These are phyloP conservation scores for Cercospora zeina DNA, from an alignment of 2,329 filamentous ascomycete genomes.

Conservation along the genomic window DNA sequence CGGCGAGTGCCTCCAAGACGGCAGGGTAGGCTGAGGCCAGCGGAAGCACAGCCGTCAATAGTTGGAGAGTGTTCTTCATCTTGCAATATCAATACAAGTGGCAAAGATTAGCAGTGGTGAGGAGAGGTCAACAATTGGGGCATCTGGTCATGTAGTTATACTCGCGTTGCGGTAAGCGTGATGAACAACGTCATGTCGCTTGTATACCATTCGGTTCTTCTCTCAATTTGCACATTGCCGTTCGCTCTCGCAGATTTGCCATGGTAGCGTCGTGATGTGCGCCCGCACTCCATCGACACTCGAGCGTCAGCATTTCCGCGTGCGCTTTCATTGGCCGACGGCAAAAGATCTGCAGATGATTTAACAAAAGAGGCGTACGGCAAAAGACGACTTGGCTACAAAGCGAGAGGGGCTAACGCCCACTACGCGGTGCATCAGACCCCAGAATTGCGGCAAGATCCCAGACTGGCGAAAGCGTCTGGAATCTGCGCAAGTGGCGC, in stretches of 20 bases:
- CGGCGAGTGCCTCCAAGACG: conserved; percentile 19
- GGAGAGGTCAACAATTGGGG: not conserved
- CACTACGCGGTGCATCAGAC: not conserved
- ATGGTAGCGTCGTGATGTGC: conserved; percentile 8
- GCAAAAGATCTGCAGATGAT: conserved; percentile 7
- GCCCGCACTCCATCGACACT: conserved; percentile 5
- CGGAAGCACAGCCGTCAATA: conserved; percentile 23
- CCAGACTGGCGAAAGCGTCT: not conserved
- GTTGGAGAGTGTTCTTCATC: conserved; percentile 18
- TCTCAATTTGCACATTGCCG: conserved; percentile 9
- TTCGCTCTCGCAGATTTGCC: conserved; percentile 7
- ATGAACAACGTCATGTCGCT: not conserved
- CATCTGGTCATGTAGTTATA: not conserved
- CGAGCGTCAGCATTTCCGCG: conserved; percentile 2
- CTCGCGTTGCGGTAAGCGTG: not conserved
- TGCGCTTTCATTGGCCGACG: conserved; percentile 1
- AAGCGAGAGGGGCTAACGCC: conserved; percentile 5
- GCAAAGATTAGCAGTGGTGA: not conserved
- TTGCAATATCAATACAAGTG: not conserved
- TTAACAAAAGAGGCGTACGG: conserved; percentile 1
- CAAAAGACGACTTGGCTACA: conserved; percentile 8
- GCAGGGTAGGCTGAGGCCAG: conserved; percentile 26
- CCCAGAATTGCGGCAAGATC: not conserved
- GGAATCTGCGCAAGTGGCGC: not conserved
- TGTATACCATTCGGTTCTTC: not conserved